Evolutionary conservation across 2,329 filamentous ascomycete species (phyloP).

Genomic region (Fusarium camptoceras): DNA sequence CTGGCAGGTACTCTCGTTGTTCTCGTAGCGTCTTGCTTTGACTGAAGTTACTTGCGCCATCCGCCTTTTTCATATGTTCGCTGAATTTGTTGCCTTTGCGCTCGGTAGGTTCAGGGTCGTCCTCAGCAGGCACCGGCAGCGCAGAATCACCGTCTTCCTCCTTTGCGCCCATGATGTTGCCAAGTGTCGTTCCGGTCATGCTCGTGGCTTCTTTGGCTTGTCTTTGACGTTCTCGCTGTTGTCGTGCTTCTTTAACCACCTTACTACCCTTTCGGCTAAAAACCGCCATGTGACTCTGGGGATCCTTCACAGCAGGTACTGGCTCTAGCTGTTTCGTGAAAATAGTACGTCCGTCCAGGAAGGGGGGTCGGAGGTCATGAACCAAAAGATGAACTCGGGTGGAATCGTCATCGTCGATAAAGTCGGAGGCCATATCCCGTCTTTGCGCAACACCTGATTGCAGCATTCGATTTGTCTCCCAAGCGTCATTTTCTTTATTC

Average conservation of each 20-base stretch:
- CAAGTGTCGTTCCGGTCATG: constrained; percentile 88
- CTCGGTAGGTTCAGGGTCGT: constrained; percentile 67
- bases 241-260: constrained; percentile 89
- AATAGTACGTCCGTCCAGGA: constrained; percentile 92
- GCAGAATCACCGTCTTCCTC: constrained; percentile 94
- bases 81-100: constrained; percentile 79
- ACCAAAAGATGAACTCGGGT: constrained; percentile 91
- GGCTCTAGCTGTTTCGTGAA: constrained; percentile 98
- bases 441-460: constrained; percentile 95
- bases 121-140: constrained; percentile 78
- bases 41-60: constrained; percentile 91
- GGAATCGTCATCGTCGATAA: constrained; percentile 85
- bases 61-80: constrained; percentile 86
- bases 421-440: constrained; percentile 82
- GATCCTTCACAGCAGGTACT: constrained; percentile 90
- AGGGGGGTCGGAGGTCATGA: constrained; percentile 93
- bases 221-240: constrained; percentile 91
- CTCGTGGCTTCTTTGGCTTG: constrained; percentile 96
- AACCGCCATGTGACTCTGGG: constrained; percentile 98
- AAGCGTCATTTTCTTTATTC: constrained; percentile 94
- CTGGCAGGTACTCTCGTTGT: constrained; percentile 92
- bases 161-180: constrained; percentile 95
- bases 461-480: constrained; percentile 99
- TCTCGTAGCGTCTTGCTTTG: constrained; percentile 90
- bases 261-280: constrained; percentile 95